phyloP scores from a whole-genome alignment of 805 yeast genomes.

The Zygosaccharomyces gambellarensis region DNA sequence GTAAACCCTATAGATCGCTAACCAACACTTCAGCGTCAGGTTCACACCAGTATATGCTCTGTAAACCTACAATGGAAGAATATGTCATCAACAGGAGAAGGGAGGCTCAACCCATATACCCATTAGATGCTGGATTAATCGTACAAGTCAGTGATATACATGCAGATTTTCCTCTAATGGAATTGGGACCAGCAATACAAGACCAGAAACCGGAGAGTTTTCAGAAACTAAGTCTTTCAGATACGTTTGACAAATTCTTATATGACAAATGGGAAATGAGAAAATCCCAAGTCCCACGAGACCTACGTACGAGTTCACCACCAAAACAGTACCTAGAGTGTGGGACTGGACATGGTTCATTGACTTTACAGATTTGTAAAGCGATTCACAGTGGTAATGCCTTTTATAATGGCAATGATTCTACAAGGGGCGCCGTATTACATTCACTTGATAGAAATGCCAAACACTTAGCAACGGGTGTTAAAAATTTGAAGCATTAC shows the following conservation, averaged over 20 bases:
- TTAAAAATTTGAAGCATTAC: constrained; percentile 38
- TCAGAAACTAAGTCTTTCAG: constrained; percentile 5
- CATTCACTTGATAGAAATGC: constrained; percentile 43
- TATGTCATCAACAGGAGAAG: constrained; percentile 39
- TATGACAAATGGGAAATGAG: neutral
- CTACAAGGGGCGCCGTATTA: constrained; percentile 40
- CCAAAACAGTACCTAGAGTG: constrained; percentile 46
- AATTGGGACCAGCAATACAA: constrained; percentile 1
- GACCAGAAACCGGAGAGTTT: constrained; percentile 3
- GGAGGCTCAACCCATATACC: constrained; percentile 49
- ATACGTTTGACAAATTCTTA: constrained; percentile 7
- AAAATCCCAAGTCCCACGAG: neutral
- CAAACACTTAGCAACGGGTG: constrained; percentile 41
- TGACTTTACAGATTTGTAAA: constrained; percentile 41
- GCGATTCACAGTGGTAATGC: constrained; percentile 44
- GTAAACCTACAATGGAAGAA: constrained; percentile 44
- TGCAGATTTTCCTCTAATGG: constrained; percentile 37
- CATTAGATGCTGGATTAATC: constrained; percentile 46
- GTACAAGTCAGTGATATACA: constrained; percentile 45
- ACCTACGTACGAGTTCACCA: constrained; percentile 7
- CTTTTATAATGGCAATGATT: constrained; percentile 25
- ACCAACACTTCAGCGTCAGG: constrained; percentile 23
- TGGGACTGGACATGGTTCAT: constrained; percentile 54
- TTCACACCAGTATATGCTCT: constrained; percentile 32
- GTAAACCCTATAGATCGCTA: constrained; percentile 35